Conservation (phyloP, 2,329 filamentous ascomycete species). For the Trichoderma harzianum region DNA sequence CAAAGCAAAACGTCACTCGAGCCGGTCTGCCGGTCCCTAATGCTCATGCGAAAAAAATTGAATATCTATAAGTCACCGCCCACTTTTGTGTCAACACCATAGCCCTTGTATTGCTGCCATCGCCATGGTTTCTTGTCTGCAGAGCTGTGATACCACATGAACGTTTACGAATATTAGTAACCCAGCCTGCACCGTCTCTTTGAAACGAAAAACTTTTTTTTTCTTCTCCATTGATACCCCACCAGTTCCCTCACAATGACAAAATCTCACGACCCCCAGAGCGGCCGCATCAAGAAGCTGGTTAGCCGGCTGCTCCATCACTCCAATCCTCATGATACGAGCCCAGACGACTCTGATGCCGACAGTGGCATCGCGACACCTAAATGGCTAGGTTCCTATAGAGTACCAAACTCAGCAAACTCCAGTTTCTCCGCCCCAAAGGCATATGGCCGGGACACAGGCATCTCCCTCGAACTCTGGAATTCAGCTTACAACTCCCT, state of each 20-base stretch:
- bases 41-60: background rate
- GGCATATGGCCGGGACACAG: background rate
- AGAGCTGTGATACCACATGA: background rate
- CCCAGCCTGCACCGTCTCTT: background rate
- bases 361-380: slow-evolving; percentile 10
- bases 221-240: background rate
- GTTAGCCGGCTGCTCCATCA: slow-evolving; percentile 16
- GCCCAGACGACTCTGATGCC: slow-evolving; percentile 7
- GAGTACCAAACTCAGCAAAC: background rate
- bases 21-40: background rate
- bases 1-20: slow-evolving; percentile 11
- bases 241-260: background rate
- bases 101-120: background rate
- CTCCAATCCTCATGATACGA: background rate
- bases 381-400: slow-evolving; percentile 1
- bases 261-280: slow-evolving; percentile 11
- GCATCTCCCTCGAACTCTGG: slow-evolving; percentile 31
- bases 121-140: background rate
- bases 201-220: background rate
- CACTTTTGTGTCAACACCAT: background rate
- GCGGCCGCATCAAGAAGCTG: slow-evolving; percentile 13
- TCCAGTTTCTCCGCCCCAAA: background rate
- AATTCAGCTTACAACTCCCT: slow-evolving; percentile 35
- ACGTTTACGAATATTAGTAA: background rate
- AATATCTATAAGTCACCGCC: background rate